phyloP scores from a whole-genome alignment of 768 basidiomycete species.

The Podaxis sp. region DNA sequence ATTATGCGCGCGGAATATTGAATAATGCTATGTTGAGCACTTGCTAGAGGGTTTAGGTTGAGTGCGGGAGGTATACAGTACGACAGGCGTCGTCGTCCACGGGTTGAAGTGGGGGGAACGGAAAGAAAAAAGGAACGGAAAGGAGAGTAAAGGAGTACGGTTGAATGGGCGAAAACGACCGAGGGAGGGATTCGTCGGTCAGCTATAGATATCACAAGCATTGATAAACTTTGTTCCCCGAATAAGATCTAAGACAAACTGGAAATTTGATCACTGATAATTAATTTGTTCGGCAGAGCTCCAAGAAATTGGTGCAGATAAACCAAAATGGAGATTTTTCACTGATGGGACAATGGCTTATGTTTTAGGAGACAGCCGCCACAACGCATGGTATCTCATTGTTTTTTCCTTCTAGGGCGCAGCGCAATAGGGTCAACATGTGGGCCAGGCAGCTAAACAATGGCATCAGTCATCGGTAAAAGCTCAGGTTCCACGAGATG shows the following conservation, averaged over 20 bases:
- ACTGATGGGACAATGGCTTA: neutral
- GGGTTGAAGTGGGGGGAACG: neutral
- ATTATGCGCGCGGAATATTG: neutral
- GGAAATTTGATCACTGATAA: neutral
- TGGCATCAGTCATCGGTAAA: too few relatives aligned
- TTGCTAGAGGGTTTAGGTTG: neutral
- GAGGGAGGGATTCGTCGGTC: neutral
- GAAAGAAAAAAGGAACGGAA: neutral
- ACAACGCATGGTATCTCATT: too few relatives aligned
- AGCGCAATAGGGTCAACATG: too few relatives aligned
- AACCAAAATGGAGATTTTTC: neutral
- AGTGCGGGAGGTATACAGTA: neutral
- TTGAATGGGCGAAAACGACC: neutral
- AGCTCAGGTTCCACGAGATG: too few relatives aligned
- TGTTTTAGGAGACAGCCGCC: neutral
- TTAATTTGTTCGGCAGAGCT: neutral
- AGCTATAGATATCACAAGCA: neutral
- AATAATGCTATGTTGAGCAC: neutral
- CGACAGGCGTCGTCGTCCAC: neutral
- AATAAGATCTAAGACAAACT: neutral
- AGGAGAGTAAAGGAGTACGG: neutral
- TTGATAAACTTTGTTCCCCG: neutral
- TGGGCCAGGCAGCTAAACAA: too few relatives aligned
- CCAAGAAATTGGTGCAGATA: neutral
- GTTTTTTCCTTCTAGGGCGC: too few relatives aligned